Conservation (phyloP, 1,284 basidiomycete genomes). For the Anthracocystis walkeri region DNA sequence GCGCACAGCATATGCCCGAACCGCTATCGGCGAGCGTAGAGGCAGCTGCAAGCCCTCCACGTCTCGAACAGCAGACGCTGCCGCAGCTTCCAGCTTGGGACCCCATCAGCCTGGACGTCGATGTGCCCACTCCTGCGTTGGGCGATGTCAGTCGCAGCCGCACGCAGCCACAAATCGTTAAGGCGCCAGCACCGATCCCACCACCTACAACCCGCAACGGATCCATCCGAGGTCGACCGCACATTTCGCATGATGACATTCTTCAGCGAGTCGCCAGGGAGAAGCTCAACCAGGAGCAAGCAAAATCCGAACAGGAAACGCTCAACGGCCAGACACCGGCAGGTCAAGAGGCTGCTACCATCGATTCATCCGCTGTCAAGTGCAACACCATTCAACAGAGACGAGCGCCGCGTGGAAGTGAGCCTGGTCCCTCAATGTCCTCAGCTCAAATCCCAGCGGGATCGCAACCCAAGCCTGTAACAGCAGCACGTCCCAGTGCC, state of each 20-base stretch:
- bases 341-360: background rate
- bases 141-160: constrained; percentile 21
- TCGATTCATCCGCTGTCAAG: constrained; percentile 12
- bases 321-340: background rate
- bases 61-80: constrained; percentile 20
- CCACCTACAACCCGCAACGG: constrained; percentile 21
- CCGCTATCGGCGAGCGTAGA: constrained; percentile 18
- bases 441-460: background rate
- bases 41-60: background rate
- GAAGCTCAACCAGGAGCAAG: constrained; percentile 46
- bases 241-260: constrained; percentile 66
- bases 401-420: constrained; percentile 35
- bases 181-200: constrained; percentile 6
- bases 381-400: constrained; percentile 19
- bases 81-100: constrained; percentile 65
- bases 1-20: constrained; percentile 3
- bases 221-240: constrained; percentile 50
- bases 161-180: constrained; percentile 26
- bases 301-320: constrained; percentile 5
- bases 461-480: background rate
- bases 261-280: constrained; percentile 62
- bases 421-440: constrained; percentile 23
- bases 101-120: constrained; percentile 53
- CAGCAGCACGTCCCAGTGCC: constrained; percentile 36
- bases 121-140: constrained; percentile 21